Evolutionary conservation across 306 rosid genomes (phyloP).

Genomic region (Argentina anserina): DNA sequence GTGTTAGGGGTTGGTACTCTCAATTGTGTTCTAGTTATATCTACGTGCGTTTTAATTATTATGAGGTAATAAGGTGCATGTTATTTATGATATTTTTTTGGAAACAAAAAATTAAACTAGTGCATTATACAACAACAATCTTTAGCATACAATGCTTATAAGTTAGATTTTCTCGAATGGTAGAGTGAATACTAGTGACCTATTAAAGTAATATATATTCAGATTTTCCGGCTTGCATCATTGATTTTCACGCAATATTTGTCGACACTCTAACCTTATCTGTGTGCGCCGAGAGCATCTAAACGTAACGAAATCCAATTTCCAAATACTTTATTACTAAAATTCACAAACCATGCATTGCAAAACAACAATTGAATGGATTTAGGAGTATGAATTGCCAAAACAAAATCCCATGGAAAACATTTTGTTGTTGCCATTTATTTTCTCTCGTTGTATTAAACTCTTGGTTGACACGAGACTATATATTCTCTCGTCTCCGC

Average conservation of each 20-base stretch:
- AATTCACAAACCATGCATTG: not conserved
- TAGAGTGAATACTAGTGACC: not conserved
- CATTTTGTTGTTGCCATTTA: not conserved
- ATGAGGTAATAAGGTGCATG: not conserved
- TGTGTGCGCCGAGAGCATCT: no score
- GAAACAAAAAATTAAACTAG: no score
- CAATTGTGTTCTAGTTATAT: not conserved
- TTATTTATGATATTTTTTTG: no score
- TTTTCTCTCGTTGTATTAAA: not conserved
- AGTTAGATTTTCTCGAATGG: not conserved
- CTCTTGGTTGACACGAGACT: constrained; percentile 12
- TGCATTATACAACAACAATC: not conserved
- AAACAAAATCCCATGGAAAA: not conserved
- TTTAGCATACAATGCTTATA: not conserved
- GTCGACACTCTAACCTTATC: not conserved
- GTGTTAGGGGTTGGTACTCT: not conserved
- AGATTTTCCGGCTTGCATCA: no score
- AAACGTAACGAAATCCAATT: not conserved
- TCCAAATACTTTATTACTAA: no score
- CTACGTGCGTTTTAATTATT: not conserved
- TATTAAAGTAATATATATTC: not conserved
- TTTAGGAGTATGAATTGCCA: not conserved
- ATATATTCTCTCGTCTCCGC: constrained; percentile 12
- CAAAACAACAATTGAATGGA: not conserved
- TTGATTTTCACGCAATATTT: not conserved